A percentile compares a stretch with the other conserved stretches of the same genome.
Conservation (phyloP, 345 rosid species). For the Barbarea vulgaris region DNA sequence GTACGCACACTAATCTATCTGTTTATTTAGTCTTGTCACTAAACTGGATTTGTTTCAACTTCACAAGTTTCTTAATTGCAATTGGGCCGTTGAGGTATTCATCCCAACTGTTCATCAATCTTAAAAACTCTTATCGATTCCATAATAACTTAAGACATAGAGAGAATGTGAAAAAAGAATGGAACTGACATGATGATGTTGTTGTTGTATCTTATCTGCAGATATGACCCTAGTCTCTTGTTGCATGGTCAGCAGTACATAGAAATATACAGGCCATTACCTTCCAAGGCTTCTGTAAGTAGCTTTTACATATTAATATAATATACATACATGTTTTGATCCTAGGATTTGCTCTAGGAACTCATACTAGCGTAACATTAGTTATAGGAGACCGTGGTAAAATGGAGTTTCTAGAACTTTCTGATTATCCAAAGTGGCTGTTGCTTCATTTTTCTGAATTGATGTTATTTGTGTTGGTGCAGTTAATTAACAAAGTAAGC, state of each 20-base stretch:
- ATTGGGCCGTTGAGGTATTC: background rate
- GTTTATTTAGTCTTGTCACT: background rate
- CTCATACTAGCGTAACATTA: background rate
- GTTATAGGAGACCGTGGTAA: background rate
- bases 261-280: constrained; percentile 75
- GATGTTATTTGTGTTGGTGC: constrained; percentile 40
- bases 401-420: background rate
- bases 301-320: background rate
- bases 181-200: constrained; percentile 5
- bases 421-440: background rate
- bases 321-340: background rate
- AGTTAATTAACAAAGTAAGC: constrained; percentile 64
- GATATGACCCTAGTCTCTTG: constrained; percentile 72
- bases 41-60: background rate
- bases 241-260: constrained; percentile 91
- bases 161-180: background rate
- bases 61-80: background rate
- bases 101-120: background rate
- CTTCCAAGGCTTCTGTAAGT: constrained; percentile 74
- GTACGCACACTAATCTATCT: constrained; percentile 52
- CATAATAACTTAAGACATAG: background rate
- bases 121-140: background rate
- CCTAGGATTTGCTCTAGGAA: background rate
- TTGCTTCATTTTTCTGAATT: constrained; percentile 3
- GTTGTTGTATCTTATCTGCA: constrained; percentile 37